A percentile compares a stretch with the other conserved stretches of the same genome.
phyloP scores from a whole-genome alignment of 371 early-diverging fungal species.

The Mycotypha africana region DNA sequence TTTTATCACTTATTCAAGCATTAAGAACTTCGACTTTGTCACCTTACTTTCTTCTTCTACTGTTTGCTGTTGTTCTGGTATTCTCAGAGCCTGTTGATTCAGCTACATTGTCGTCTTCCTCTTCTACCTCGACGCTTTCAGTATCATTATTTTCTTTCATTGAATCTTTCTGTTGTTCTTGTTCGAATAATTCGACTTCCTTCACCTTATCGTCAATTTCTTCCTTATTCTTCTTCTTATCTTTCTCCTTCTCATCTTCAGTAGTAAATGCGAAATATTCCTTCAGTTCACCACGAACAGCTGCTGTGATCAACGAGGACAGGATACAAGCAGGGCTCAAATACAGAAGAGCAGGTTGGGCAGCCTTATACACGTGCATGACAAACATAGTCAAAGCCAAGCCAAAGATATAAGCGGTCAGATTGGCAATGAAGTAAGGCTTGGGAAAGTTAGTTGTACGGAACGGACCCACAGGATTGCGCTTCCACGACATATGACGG shows the following conservation, averaged over 20 bases:
- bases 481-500: conserved; percentile 57
- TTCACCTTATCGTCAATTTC: conserved; percentile 4
- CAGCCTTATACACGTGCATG: conserved; percentile 96
- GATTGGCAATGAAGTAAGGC: conserved; percentile 84
- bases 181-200: background rate
- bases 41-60: conserved; percentile 13
- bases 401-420: conserved; percentile 80
- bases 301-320: conserved; percentile 76
- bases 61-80: conserved; percentile 1
- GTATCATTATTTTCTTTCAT: conserved; percentile 1
- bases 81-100: background rate
- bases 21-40: conserved; percentile 2
- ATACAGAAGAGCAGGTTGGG: conserved; percentile 96
- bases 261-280: conserved; percentile 77
- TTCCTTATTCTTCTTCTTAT: conserved; percentile 21
- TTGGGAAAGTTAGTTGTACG: conserved; percentile 66
- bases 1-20: too few species aligned
- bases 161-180: background rate
- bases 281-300: conserved; percentile 77
- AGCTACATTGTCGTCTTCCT: background rate
- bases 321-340: conserved; percentile 94
- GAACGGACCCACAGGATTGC: conserved; percentile 43
- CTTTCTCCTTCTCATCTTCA: conserved; percentile 54
- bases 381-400: conserved; percentile 86
- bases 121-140: conserved; percentile 14